Percentiles rank a stretch among this genome's conserved stretches.
Conservation (phyloP, 2,329 filamentous ascomycete species). For the Rutstroemia sydowiana region DNA sequence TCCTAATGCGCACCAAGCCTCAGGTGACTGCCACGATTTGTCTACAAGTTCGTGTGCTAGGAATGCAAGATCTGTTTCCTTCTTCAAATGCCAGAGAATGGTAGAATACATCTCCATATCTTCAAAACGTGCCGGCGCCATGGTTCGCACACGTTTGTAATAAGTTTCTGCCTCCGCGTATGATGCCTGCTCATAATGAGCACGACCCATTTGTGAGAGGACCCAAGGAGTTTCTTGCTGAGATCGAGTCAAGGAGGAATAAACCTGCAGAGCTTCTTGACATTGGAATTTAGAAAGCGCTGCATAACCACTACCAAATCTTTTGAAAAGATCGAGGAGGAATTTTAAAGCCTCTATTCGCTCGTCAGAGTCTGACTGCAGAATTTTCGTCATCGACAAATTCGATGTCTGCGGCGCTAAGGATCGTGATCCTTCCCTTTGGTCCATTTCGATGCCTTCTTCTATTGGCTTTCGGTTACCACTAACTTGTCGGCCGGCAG, state of each 20-base stretch:
- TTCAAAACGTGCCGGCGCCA: conserved; percentile 75
- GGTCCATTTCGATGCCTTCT: conserved; percentile 61
- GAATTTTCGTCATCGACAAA: conserved; percentile 22
- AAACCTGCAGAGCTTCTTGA: conserved; percentile 66
- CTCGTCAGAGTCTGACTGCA: conserved; percentile 48
- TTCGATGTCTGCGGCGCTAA: conserved; percentile 25
- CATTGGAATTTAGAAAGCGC: conserved; percentile 73
- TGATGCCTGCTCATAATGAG: conserved; percentile 82
- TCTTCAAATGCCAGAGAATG: conserved; percentile 95
- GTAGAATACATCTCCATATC: conserved; percentile 99
- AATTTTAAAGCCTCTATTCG: conserved; percentile 70
- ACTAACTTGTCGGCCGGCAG: conserved; percentile 79
- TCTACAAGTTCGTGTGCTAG: conserved; percentile 87
- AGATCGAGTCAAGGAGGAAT: conserved; percentile 59
- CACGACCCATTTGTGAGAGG: conserved; percentile 80
- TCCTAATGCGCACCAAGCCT: conserved; percentile 92
- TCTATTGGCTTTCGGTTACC: conserved; percentile 78
- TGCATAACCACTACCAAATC: conserved; percentile 74
- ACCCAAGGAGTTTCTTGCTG: conserved; percentile 94
- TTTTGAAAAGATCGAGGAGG: conserved; percentile 73
- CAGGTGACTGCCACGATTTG: conserved; percentile 77
- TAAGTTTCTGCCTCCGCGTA: conserved; percentile 83
- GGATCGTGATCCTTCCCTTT: conserved; percentile 44
- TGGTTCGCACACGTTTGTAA: conserved; percentile 70
- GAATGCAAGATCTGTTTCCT: conserved; percentile 85